A percentile compares a stretch with the other conserved stretches of the same genome.
phyloP scores from a whole-genome alignment of 2,329 filamentous ascomycete species.

The Elsinoe australis region DNA sequence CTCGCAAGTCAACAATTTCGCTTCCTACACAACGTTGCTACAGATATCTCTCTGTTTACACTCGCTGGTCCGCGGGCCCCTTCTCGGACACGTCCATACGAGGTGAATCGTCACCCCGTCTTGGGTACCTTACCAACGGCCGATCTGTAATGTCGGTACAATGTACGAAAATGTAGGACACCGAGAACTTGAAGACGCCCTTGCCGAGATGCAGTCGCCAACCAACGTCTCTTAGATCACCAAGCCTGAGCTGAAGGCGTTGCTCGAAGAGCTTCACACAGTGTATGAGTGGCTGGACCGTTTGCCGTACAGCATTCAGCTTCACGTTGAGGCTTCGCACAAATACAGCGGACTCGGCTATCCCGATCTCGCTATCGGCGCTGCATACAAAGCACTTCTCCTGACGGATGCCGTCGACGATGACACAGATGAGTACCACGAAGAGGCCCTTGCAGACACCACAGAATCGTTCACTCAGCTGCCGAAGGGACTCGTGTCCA shows the following conservation, averaged over 20 bases:
- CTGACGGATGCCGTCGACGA: conserved; percentile 73
- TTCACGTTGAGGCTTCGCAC: conserved; percentile 57
- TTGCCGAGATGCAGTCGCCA: conserved; percentile 11
- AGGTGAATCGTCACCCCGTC: no score
- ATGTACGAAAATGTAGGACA: conserved; percentile 15
- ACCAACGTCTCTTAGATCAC: conserved; percentile 20
- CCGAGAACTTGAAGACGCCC: conserved; percentile 7
- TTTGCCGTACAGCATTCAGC: conserved; percentile 36
- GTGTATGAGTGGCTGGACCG: conserved; percentile 19
- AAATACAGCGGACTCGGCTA: conserved; percentile 70
- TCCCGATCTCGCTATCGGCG: conserved; percentile 79
- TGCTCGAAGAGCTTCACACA: conserved; percentile 15
- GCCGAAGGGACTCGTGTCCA: neutral
- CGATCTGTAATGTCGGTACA: neutral
- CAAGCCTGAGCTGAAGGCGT: conserved; percentile 18
- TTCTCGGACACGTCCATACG: no score
- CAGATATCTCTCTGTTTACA: neutral
- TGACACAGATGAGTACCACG: conserved; percentile 75
- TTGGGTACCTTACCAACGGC: no score
- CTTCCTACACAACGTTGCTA: neutral
- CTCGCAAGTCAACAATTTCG: neutral
- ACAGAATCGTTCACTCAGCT: neutral
- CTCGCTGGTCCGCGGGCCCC: neutral
- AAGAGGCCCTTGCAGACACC: conserved; percentile 44
- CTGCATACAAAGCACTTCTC: conserved; percentile 85